Evolutionary conservation across 129 eudicot species (phyloP).

Genomic region (Helichrysum umbraculigerum): DNA sequence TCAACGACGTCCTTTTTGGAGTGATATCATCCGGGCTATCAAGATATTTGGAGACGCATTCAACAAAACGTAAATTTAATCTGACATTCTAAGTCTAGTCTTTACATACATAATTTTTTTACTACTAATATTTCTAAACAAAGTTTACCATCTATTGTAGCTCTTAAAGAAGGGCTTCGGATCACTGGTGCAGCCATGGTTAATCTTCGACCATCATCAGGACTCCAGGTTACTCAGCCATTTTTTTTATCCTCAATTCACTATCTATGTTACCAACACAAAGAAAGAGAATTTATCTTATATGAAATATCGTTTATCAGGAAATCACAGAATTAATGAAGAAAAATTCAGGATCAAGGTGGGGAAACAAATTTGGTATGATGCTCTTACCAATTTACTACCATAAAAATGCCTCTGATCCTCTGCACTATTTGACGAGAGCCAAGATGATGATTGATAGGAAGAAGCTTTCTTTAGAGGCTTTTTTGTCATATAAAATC

Average conservation of each 20-base stretch:
- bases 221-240: conserved; percentile 50
- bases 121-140: not conserved
- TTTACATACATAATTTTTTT: not conserved
- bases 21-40: conserved; percentile 76
- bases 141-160: conserved; percentile 27
- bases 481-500: conserved; percentile 51
- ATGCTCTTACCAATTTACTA: conserved; percentile 66
- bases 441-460: conserved; percentile 74
- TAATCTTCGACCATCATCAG: conserved; percentile 62
- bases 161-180: conserved; percentile 52
- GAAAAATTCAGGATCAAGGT: conserved; percentile 43
- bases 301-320: conserved; percentile 30
- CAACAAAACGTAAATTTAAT: conserved; percentile 49
- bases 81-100: not conserved
- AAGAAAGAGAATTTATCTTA: not conserved
- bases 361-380: conserved; percentile 88
- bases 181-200: conserved; percentile 79
- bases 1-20: conserved; percentile 83
- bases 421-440: conserved; percentile 57
- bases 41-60: conserved; percentile 57
- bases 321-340: conserved; percentile 56
- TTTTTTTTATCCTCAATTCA: not conserved
- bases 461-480: conserved; percentile 81
- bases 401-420: conserved; percentile 43
- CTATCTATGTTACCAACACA: not conserved